Base-by-base conservation (phyloP, 2,329 filamentous ascomycete species). In the Neurospora sp. region DNA sequence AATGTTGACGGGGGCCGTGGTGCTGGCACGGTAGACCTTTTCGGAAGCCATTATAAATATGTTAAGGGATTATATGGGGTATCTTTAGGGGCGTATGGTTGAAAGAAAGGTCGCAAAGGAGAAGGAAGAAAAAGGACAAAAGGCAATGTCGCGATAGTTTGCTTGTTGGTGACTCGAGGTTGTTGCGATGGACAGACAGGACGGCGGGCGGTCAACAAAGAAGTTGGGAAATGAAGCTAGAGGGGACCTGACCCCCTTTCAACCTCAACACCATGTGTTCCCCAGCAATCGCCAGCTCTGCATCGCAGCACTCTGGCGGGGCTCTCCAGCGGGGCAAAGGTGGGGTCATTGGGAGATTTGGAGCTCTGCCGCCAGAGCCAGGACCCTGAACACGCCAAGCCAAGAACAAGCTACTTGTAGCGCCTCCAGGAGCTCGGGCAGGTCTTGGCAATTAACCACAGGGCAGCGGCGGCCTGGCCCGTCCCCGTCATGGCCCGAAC, bases 1-100 rank as follows among this genome's bases (percentile, higher is more conserved):
- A 79, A 98, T 98, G 85, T 98, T 98, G 78, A 98, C 95, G 15
- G 95, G 96, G 52, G 96, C 96, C 73, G 94, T 98, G 71, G 96
- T 97, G 84, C 92, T 97, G 76, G 96, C 93, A 77, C 93, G 91
- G 84, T 96, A 94, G 77, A 98, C 87, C 70, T 84, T 85, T 68
- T 77, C 80, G 19, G 75, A 70, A 38, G 73, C 73, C 76, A 77
- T 77, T 52, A 40, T 69, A 17, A 58, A 58, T 58, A 58, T 33
- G 23, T 33, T 58, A 28, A 4, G 4, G 23, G 46, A 58, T 58
- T 58, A 58, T 58, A 8, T 11, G 46, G 46, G 46, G 46, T 58
- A 58, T 58, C 23, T 23, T 28, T 33, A 58, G 46, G 13, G 23
- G 46, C 7, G 46, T 58, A 58, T 58, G 7, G 23, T 23, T 23